These are phyloP conservation scores for Bryoerythrophyllum caledonicum DNA, from an alignment of 225 moss, liverwort and hornwort species.

Conservation along the genomic window DNA sequence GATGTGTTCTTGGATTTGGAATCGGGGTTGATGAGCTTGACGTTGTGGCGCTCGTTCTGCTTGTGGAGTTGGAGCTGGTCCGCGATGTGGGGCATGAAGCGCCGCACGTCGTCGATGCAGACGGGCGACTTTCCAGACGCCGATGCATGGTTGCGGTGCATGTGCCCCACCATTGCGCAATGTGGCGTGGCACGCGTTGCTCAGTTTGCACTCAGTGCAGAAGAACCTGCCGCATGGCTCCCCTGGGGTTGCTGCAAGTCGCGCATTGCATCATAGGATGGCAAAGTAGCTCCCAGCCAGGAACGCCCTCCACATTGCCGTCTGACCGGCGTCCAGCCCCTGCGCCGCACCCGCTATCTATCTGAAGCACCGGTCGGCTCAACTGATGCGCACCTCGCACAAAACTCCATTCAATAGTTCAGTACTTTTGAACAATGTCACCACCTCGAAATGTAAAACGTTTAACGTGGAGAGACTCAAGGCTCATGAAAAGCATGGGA, in stretches of 20 bases:
- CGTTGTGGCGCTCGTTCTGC: not conserved
- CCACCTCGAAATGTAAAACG: no score
- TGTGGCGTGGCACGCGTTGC: not conserved
- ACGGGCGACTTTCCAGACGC: not conserved
- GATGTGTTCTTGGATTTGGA: accelerated
- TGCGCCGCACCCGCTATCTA: not conserved
- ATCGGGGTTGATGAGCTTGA: not conserved
- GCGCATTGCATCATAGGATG: not conserved
- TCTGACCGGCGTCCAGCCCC: not conserved
- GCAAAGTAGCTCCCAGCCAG: not conserved
- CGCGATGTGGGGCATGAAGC: not conserved
- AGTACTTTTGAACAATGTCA: no score
- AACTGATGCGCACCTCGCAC: not conserved
- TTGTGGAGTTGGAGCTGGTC: not conserved
- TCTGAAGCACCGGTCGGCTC: not conserved
- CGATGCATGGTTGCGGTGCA: not conserved
- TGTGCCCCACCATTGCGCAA: not conserved
- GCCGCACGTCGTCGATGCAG: not conserved
- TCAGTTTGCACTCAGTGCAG: not conserved
- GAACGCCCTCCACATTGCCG: not conserved
- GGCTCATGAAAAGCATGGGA: not conserved
- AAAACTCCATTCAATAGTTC: no score
- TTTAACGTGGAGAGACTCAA: not conserved
- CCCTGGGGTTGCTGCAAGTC: not conserved
- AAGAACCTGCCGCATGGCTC: not conserved